Evolutionary conservation across 441 rosid species (phyloP).

Genomic region (Aquilaria agallochum): DNA sequence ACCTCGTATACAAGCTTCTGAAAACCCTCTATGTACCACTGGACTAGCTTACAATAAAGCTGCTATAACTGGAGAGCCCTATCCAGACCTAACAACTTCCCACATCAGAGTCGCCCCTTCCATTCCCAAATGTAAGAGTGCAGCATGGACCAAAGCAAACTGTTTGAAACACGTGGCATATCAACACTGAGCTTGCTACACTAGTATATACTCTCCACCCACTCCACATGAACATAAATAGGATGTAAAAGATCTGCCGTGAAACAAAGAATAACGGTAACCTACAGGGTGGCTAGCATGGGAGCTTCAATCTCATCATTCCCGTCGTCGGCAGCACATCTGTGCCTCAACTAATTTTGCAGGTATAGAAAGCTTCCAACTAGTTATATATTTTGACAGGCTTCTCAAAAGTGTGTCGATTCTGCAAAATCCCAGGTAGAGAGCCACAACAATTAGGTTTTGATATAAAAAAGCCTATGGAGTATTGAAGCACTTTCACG

Average conservation of each 20-base stretch:
- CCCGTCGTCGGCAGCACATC: conserved; percentile 21
- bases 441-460: neutral
- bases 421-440: conserved; percentile 35
- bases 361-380: conserved; percentile 2
- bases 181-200: too few relatives aligned
- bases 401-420: conserved; percentile 59
- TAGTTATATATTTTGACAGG: conserved; percentile 63
- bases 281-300: conserved; percentile 10
- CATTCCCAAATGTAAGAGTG: too few relatives aligned
- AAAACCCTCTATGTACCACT: too few relatives aligned
- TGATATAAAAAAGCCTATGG: neutral
- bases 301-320: conserved; percentile 11
- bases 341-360: conserved; percentile 10
- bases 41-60: too few relatives aligned
- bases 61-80: too few relatives aligned
- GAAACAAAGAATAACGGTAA: conserved; percentile 29
- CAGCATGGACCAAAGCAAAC: too few relatives aligned
- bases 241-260: conserved; percentile 26
- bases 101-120: too few relatives aligned
- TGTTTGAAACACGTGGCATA: too few relatives aligned
- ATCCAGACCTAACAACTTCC: too few relatives aligned
- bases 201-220: conserved; percentile 32
- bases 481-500: neutral
- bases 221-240: neutral
- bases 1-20: too few relatives aligned